Evolutionary conservation across 2,329 filamentous ascomycete species (phyloP).

Genomic region (Shiraia sp.): DNA sequence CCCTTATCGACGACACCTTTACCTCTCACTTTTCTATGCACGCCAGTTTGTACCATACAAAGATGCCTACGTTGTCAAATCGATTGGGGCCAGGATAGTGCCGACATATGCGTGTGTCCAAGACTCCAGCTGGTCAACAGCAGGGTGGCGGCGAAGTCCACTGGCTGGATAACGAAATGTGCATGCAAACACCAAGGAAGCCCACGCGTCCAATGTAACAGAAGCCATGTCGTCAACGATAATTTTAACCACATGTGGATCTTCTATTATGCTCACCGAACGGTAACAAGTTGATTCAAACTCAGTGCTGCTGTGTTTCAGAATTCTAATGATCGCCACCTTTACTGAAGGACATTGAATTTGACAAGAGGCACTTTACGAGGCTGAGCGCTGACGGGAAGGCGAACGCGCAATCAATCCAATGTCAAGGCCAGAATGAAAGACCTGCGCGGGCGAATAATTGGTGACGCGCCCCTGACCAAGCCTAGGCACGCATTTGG

Average conservation of each 20-base stretch:
- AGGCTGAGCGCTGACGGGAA: slow-evolving; percentile 30
- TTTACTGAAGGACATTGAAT: slow-evolving; percentile 1
- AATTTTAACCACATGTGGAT: background rate
- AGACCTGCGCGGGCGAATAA: slow-evolving; percentile 16
- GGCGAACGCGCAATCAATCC: slow-evolving; percentile 27
- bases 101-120: background rate
- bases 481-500: slow-evolving; percentile 35
- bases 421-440: slow-evolving; percentile 17
- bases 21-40: too few relatives aligned
- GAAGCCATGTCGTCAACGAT: slow-evolving; percentile 1
- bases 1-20: too few relatives aligned
- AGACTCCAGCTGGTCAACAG: slow-evolving; percentile 3
- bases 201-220: background rate
- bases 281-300: background rate
- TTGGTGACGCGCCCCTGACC: slow-evolving; percentile 34
- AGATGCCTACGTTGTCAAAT: too few relatives aligned
- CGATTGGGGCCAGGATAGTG: background rate
- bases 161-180: background rate
- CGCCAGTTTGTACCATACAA: too few relatives aligned
- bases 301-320: slow-evolving; percentile 7
- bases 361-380: slow-evolving; percentile 12
- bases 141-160: background rate
- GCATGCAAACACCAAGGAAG: slow-evolving; percentile 2
- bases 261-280: background rate
- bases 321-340: background rate